A percentile compares a stretch with the other conserved stretches of the same genome.
These are phyloP conservation scores for Pseudonitzschia pungens DNA, from an alignment of 108 stramenopile species.

Conservation along the genomic window DNA sequence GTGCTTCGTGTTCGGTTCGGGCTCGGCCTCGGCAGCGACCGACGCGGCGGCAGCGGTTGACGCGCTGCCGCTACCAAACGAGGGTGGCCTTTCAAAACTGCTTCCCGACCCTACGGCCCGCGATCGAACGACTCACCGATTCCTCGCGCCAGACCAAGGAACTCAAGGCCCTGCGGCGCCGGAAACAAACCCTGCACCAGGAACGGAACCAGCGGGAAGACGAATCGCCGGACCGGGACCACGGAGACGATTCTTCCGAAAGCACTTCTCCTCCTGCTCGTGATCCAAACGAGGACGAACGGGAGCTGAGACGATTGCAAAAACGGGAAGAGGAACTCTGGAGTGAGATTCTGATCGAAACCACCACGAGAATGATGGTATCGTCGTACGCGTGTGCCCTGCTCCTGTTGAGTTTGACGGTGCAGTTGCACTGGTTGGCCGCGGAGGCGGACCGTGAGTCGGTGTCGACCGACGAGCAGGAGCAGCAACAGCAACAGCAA, in stretches of 20 bases:
- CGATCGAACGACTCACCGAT: constrained; percentile 20
- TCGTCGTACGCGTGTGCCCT: constrained; percentile 23
- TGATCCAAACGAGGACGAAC: neutral
- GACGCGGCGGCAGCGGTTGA: constrained; percentile 18
- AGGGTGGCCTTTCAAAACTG: constrained; percentile 22
- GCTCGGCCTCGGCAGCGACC: neutral
- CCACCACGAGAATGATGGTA: constrained; percentile 16
- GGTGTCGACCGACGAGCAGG: neutral
- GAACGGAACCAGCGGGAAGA: too few species aligned
- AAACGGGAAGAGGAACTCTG: constrained; percentile 28
- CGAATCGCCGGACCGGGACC: neutral
- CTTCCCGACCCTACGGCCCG: constrained; percentile 20
- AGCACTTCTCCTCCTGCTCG: neutral
- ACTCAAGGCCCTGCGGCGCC: constrained; percentile 10
- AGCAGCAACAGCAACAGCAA: neutral
- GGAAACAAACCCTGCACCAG: neutral
- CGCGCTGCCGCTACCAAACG: constrained; percentile 17
- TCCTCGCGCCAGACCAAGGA: constrained; percentile 19
- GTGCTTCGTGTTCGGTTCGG: too few species aligned
- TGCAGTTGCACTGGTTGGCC: constrained; percentile 32
- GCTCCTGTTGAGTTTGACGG: constrained; percentile 26
- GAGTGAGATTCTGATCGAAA: constrained; percentile 27
- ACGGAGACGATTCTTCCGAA: neutral
- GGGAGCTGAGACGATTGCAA: neutral
- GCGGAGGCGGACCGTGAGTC: neutral